These are phyloP conservation scores for Collybiopsis confluens DNA, from an alignment of 768 basidiomycete genomes.

Conservation along the genomic window DNA sequence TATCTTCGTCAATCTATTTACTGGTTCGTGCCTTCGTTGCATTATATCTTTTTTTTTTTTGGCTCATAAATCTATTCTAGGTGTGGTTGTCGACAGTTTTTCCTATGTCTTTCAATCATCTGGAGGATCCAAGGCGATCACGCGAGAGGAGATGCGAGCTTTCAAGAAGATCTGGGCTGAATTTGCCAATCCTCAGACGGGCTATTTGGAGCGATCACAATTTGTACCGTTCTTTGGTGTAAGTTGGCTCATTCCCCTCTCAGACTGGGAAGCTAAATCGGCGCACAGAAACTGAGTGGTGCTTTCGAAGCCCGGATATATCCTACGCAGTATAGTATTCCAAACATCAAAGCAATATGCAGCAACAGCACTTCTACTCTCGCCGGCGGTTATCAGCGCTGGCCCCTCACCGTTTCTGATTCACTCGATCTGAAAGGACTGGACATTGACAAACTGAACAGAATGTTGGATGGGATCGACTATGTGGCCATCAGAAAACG, in stretches of 20 bases:
- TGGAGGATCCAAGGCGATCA: constrained; percentile 76
- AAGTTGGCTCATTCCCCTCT: constrained; percentile 25
- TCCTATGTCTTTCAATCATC: constrained; percentile 91
- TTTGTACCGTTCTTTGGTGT: constrained; percentile 84
- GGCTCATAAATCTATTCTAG: constrained; percentile 22
- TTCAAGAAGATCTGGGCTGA: constrained; percentile 95
- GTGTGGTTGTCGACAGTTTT: constrained; percentile 94
- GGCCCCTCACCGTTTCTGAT: constrained; percentile 17
- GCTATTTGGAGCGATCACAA: constrained; percentile 64
- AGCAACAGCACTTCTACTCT: constrained; percentile 1
- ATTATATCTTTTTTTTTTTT: no score
- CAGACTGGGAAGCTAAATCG: background rate
- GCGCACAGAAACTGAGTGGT: constrained; percentile 67
- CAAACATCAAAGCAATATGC: constrained; percentile 53
- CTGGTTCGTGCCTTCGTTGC: constrained; percentile 44
- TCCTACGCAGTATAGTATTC: constrained; percentile 60
- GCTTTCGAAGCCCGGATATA: constrained; percentile 89
- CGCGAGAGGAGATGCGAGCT: constrained; percentile 85
- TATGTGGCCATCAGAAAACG: constrained; percentile 57
- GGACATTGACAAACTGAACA: constrained; percentile 60
- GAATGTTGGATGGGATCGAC: constrained; percentile 62
- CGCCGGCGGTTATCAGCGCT: constrained; percentile 23
- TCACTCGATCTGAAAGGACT: constrained; percentile 44
- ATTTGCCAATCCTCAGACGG: constrained; percentile 74
- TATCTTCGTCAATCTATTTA: constrained; percentile 95